phyloP scores from a whole-genome alignment of 208 protist species.

The Jaenimonas drosophilae region DNA sequence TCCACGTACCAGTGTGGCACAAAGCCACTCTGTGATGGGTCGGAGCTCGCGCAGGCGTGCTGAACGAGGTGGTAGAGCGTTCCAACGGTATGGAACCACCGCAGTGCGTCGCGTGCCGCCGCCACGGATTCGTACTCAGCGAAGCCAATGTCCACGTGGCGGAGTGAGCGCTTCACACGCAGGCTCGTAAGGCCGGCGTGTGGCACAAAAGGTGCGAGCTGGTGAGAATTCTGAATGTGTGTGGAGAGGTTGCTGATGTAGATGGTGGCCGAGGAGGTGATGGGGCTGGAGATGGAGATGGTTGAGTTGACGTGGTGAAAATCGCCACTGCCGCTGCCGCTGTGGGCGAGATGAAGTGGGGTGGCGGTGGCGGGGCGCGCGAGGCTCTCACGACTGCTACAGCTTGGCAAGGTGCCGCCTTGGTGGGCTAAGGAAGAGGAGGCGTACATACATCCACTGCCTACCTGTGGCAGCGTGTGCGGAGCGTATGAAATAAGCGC shows the following conservation, averaged over 20 bases:
- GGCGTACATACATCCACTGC: too few species aligned
- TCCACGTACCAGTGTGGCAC: too few species aligned
- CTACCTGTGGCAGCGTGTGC: too few species aligned
- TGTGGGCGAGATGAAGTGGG: not conserved
- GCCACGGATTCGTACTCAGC: slow-evolving; percentile 32
- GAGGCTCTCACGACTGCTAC: too few species aligned
- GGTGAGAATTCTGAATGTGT: slow-evolving; percentile 21
- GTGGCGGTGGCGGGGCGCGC: too few species aligned
- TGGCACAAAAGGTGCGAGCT: slow-evolving; percentile 36
- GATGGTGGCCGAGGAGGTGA: slow-evolving; percentile 14
- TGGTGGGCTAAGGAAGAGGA: too few species aligned
- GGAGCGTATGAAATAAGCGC: too few species aligned
- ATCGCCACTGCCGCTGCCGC: too few species aligned
- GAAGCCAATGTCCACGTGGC: slow-evolving; percentile 37
- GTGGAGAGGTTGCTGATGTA: slow-evolving; percentile 39
- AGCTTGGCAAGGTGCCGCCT: too few species aligned
- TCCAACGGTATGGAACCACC: slow-evolving; percentile 30
- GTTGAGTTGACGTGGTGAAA: too few species aligned
- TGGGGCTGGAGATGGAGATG: too few species aligned
- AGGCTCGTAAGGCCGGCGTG: slow-evolving; percentile 24
- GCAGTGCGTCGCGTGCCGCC: slow-evolving; percentile 17
- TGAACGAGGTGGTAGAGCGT: slow-evolving; percentile 13
- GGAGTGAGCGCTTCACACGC: slow-evolving; percentile 30
- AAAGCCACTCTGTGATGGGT: too few species aligned
- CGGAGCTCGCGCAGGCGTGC: slow-evolving; percentile 5